Base-by-base conservation (phyloP, 2,329 filamentous ascomycete genomes). In the Pestalotiopsis sp. region DNA sequence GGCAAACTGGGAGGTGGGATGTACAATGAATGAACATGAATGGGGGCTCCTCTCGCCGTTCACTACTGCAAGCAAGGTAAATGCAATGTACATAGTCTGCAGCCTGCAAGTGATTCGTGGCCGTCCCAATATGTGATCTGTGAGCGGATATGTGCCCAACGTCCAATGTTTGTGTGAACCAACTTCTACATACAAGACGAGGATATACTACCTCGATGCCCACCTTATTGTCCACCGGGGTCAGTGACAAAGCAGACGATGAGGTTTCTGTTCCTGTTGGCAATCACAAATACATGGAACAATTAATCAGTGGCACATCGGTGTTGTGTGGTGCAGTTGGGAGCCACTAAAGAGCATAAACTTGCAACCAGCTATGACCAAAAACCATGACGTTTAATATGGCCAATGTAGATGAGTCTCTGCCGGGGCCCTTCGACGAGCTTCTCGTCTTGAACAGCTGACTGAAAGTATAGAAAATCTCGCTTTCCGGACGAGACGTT, bases 101-200 rank as follows among this genome's bases (percentile, higher is more conserved):
- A 67, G 72, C 11, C 65, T 61, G 38, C 56, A 57, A 12, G 67
- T 67, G 17, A 13, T 49, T 45, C 23, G 25, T 14, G 58, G 31
- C 67, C 17, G 45, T n/a, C n/a, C 20, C 17, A 23, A 20, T 52
- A n/a, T 52, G 45, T 20, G 45, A 52, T 52, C 45, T 20, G 45
- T 52, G 45, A 52, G 45, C 45, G 11, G 45, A 52, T 52, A n/a
- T 52, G 20, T 52, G 45, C 45, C 45, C 45, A 52, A 52, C 17
- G 17, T 52, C 45, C 7, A 23, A 52, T 20, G 9, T 52, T 20
- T 52, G 17, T 52, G 7, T 52, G 11, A 52, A n/a, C 45, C 17
- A 52, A 52, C 45, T 45, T 13, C 12, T 45, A 45, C 31, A 36
- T 36, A 36, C 7, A 45, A 45, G 41, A 12, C 17, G 17, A 45